Base-by-base conservation (phyloP, 495 filamentous ascomycete species). In the Podospora appendiculata region DNA sequence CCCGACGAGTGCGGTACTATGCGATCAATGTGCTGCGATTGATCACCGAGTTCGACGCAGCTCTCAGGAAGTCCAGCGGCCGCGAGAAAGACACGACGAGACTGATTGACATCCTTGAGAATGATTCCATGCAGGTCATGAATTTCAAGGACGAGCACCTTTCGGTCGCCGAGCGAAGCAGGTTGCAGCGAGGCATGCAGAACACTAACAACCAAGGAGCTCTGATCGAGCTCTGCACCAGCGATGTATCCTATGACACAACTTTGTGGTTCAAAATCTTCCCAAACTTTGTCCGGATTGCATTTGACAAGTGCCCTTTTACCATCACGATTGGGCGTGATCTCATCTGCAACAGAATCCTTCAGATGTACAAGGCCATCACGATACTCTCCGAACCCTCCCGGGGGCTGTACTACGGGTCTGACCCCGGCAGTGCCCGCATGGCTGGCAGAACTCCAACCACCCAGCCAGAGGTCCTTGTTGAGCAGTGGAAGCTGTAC, bases 401-500 rank as follows among this genome's bases (percentile, higher is more conserved):
- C 4, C 77, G 86, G 41, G 77, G 77, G 11, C 77, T 78, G 11
- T 81, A 82, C 63, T 75, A 81, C 34, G 70, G 67, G 8, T 69
- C 66, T 16, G 73, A 74, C 32, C 67, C 59, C 41, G 76, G 57
- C 45, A 73, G 69, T 50, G 71, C 67, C 39, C 68, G 74, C 12
- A 65, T 77, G 17, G 63, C 74, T n/a, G 72, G 68, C 32, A 72
- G 78, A 46, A 82, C 61, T 41, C 86, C 84, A 33, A 87, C 85
- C 4, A 85, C 88, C 25, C 84, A 90, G 8, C 87, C 90, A 3
- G 90, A 95, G 47, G 83, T 94, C 39, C 72, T 98, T 50, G 81
- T 97, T 52, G 93, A 97, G 63, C 93, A 99, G 67, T 99, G 92
- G 92, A 97, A 95, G 68, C 73, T 97, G n/a, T 96, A 96, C 63